Conservation (phyloP, 2,329 filamentous ascomycete species). For the Metarhizium robertsii region DNA sequence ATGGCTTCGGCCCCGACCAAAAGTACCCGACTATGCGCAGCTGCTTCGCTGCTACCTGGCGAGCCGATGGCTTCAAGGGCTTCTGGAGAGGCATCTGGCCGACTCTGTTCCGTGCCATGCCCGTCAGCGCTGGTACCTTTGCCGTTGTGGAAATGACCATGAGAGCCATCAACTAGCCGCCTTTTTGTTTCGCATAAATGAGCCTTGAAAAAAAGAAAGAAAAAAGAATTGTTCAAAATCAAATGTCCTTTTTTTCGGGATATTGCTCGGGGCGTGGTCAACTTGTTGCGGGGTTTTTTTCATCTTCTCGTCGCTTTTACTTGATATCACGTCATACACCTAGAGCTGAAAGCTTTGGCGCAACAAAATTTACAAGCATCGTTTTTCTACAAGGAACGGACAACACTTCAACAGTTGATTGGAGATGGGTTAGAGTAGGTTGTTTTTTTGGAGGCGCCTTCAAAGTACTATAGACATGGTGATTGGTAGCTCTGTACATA, state of each 20-base stretch:
- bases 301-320: too few relatives aligned
- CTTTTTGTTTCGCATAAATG: background rate
- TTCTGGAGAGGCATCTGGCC: slow-evolving; percentile 95
- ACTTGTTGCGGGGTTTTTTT: background rate
- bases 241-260: background rate
- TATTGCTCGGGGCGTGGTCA: background rate
- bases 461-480: background rate
- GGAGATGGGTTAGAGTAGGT: background rate
- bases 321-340: background rate
- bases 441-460: too few relatives aligned
- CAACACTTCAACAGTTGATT: background rate
- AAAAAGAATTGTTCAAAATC: background rate
- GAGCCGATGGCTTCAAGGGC: slow-evolving; percentile 64
- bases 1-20: slow-evolving; percentile 68
- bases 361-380: background rate
- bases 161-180: slow-evolving; percentile 44
- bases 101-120: slow-evolving; percentile 89
- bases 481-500: background rate
- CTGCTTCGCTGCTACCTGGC: slow-evolving; percentile 78
- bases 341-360: background rate
- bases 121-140: slow-evolving; percentile 96
- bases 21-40: slow-evolving; percentile 77
- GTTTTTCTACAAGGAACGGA: background rate
- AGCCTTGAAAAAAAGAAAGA: background rate
- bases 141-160: slow-evolving; percentile 66